Conservation (phyloP, 352 stramenopile genomes). For the Globisporangium abappressorium region DNA sequence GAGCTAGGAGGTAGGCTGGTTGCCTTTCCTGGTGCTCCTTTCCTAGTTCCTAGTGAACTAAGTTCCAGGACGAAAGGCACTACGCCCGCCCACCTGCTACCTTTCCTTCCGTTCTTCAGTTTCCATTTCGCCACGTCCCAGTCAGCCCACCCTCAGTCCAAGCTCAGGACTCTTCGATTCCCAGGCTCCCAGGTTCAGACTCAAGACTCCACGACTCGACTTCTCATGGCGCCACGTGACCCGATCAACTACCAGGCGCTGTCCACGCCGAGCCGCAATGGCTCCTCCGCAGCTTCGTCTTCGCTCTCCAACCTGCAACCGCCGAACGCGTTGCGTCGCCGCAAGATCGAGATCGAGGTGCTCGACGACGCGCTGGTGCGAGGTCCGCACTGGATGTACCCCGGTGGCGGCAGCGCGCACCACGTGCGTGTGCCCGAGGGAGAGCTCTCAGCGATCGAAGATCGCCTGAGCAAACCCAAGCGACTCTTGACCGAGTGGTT, state of each 20-base stretch:
- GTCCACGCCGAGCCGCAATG: slow-evolving; percentile 7
- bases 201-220: neutral
- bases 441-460: slow-evolving; percentile 35
- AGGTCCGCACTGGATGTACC: slow-evolving; percentile 41
- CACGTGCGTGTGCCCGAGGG: slow-evolving; percentile 32
- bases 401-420: slow-evolving; percentile 30
- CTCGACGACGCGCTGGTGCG: slow-evolving; percentile 21
- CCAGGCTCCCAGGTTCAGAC: neutral
- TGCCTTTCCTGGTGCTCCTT: neutral
- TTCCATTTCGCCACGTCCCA: slow-evolving; percentile 7
- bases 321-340: slow-evolving; percentile 24
- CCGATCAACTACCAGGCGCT: slow-evolving; percentile 9
- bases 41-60: neutral
- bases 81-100: too few relatives aligned
- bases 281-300: neutral
- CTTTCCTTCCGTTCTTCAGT: neutral
- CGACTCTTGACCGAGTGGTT: slow-evolving; percentile 48
- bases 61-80: neutral
- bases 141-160: neutral
- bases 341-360: slow-evolving; percentile 52
- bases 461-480: slow-evolving; percentile 20
- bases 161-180: neutral
- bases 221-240: neutral
- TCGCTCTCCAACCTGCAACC: slow-evolving; percentile 1
- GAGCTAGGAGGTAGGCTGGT: neutral